Evolutionary conservation across 2,329 filamentous ascomycete genomes (phyloP), one percentile per base, ranked within the genome.

Genomic region (Colletotrichum lini): DNA sequence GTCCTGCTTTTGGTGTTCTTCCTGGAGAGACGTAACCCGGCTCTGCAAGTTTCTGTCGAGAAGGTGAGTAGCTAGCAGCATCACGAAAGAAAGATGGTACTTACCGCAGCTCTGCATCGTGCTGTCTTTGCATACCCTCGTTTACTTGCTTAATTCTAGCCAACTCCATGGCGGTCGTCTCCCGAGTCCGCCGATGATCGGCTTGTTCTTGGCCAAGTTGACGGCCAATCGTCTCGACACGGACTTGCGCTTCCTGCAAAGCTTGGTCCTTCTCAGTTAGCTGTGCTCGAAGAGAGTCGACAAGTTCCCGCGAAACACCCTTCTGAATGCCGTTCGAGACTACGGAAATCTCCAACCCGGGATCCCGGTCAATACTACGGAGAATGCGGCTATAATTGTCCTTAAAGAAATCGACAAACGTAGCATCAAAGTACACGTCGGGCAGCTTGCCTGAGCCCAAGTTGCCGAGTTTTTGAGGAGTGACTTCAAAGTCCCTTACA

Each of bases 341-440:
- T 13, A 96, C 89, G 0, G 94, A 92, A 35, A 97, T 91, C 79
- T 99, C 96, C 72, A 97, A 85, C 1, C 92, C 94, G 0, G 96
- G 96, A 73, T 98, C 94, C 72, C 96, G 91, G 81, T 99, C 96
- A 76, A 99, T 94, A 16, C 94, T 93, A 73, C 94, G 90, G 49
- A 92, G 85, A 69, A 98, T 84, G 10, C 95, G 92, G 77, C 93
- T 96, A 79, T 97, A 98, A 78, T 98, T 98, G 77, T 98, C 95
- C 78, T 98, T 98, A 77, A 98, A 90, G 77, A 98, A 98, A 72
- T 98, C 94, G 66, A 99, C 91, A 80, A 98, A 98, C 0, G 89
- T 89, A 57, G 90, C 87, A 75, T 98, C 95, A 74, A 98, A 96
- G 79, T 91, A 97, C 0, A 98, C 93, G 61, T 95, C 92, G 0